Evolutionary conservation across 177 flowering plant species (phyloP).

Genomic region (Vitis hybrid): DNA sequence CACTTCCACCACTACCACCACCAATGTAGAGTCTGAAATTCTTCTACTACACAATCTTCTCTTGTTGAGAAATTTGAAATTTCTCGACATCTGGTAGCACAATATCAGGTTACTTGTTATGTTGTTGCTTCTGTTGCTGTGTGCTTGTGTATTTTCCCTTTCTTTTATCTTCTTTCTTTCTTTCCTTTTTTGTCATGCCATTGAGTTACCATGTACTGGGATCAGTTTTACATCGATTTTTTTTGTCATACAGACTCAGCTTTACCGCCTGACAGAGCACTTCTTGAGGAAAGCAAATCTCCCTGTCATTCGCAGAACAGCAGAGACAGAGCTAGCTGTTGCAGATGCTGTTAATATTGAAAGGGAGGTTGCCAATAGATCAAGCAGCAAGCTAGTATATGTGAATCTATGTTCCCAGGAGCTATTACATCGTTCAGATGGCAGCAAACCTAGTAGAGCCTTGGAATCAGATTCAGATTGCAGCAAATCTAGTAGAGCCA

Average conservation of each 20-base stretch:
- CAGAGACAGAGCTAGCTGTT: conserved; percentile 89
- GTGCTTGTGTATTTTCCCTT: neutral
- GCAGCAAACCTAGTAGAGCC: conserved; percentile 16
- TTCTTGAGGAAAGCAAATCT: conserved; percentile 69
- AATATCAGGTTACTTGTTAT: no score
- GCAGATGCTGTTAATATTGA: conserved; percentile 95
- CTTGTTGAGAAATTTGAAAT: neutral
- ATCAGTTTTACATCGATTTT: neutral
- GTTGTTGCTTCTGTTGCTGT: no score
- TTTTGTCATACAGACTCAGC: conserved; percentile 66
- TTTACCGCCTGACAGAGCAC: conserved; percentile 80
- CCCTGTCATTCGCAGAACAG: conserved; percentile 62
- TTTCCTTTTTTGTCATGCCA: neutral
- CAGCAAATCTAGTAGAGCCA: conserved; percentile 16
- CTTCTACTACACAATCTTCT: neutral
- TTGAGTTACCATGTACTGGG: neutral
- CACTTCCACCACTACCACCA: neutral
- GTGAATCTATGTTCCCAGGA: conserved; percentile 87
- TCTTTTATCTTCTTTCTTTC: neutral
- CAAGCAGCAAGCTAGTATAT: conserved; percentile 88
- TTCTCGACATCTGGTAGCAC: neutral
- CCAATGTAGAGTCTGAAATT: neutral
- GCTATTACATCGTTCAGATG: conserved; percentile 44
- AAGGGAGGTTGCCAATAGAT: conserved; percentile 69
- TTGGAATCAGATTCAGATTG: conserved; percentile 27